These are phyloP conservation scores for Cucurbita pepo DNA, from an alignment of 306 rosid species.

Conservation along the genomic window DNA sequence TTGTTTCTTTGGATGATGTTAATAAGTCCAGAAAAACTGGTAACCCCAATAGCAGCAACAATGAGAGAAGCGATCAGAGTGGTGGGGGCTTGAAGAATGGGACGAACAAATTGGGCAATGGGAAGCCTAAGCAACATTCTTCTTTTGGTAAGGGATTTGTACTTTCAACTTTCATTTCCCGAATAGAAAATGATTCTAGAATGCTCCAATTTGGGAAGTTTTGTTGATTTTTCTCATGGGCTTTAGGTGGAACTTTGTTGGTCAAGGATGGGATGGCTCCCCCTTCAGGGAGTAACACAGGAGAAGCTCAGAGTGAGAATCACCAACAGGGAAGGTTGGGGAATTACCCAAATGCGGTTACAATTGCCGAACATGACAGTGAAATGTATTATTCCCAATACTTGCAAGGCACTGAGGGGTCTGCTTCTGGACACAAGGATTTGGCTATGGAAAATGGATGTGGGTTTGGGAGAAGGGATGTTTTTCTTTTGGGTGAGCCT, in stretches of 20 bases:
- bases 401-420: slow-evolving; percentile 56
- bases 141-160: slow-evolving; percentile 41
- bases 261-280: slow-evolving; percentile 45
- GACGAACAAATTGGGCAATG: slow-evolving; percentile 39
- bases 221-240: background rate
- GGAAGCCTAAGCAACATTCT: slow-evolving; percentile 47
- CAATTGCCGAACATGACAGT: slow-evolving; percentile 53
- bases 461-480: slow-evolving; percentile 78
- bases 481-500: slow-evolving; percentile 36
- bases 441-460: slow-evolving; percentile 54
- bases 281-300: slow-evolving; percentile 20
- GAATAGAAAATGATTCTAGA: background rate
- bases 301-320: slow-evolving; percentile 29
- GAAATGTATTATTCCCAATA: slow-evolving; percentile 76
- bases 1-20: slow-evolving; percentile 26
- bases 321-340: slow-evolving; percentile 41
- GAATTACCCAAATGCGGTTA: slow-evolving; percentile 36
- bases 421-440: slow-evolving; percentile 53
- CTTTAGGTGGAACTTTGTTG: slow-evolving; percentile 25
- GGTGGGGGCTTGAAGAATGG: slow-evolving; percentile 17
- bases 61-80: slow-evolving; percentile 14
- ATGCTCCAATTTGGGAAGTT: background rate
- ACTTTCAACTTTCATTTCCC: background rate
- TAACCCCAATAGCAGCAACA: slow-evolving; percentile 10
- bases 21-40: slow-evolving; percentile 24